Percentiles rank a stretch among this genome's conserved stretches.
phyloP scores from a whole-genome alignment of 441 rosid species.

The Breynia disticha region DNA sequence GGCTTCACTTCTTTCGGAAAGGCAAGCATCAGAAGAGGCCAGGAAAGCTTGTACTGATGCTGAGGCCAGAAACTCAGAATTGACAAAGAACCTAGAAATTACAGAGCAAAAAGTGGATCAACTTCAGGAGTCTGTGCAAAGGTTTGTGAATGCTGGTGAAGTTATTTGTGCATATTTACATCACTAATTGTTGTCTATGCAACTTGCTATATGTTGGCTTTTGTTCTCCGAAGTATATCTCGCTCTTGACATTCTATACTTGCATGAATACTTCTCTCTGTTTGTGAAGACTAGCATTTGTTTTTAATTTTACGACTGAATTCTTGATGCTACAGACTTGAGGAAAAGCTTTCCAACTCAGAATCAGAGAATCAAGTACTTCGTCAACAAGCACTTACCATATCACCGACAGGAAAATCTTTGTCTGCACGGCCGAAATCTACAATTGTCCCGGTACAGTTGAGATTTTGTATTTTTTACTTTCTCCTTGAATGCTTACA shows the following conservation, averaged over 20 bases:
- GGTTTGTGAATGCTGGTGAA: constrained; percentile 40
- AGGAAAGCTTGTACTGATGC: constrained; percentile 48
- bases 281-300: no score
- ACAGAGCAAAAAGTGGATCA: constrained; percentile 70
- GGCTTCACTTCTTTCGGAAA: constrained; percentile 69
- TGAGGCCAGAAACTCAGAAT: constrained; percentile 63
- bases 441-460: constrained; percentile 57
- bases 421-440: constrained; percentile 63
- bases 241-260: no score
- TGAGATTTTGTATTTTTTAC: constrained; percentile 7
- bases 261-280: no score
- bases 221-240: no score
- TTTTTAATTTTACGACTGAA: background rate
- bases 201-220: no score
- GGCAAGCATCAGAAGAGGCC: constrained; percentile 55
- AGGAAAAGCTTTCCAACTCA: constrained; percentile 92
- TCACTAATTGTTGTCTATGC: no score
- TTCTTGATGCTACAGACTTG: constrained; percentile 47
- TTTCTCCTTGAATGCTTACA: background rate
- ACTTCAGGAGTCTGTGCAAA: constrained; percentile 95
- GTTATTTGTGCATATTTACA: no score
- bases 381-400: constrained; percentile 93
- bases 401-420: constrained; percentile 90
- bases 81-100: constrained; percentile 71
- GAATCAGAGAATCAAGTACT: constrained; percentile 99